A percentile compares a stretch with the other conserved stretches of the same genome.
Conservation (phyloP, 2,329 filamentous ascomycete species). For the Byssochlamys sp. region DNA sequence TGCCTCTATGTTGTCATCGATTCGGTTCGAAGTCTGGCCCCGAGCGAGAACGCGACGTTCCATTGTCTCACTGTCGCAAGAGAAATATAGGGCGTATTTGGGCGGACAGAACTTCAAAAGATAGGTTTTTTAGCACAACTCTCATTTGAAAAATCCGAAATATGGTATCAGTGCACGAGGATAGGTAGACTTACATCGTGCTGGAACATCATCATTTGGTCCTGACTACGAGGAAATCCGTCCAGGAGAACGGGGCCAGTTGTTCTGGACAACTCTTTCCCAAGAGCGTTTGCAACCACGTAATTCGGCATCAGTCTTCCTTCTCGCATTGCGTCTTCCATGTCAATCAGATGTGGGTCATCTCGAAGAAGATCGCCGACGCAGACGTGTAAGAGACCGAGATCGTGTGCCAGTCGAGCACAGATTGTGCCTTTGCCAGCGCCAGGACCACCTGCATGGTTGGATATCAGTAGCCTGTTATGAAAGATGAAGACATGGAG, state of each 20-base stretch:
- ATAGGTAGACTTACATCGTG: neutral
- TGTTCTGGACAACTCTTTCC: neutral
- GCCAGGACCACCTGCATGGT: neutral
- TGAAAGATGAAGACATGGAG: neutral
- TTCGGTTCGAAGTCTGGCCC: neutral
- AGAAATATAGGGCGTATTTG: neutral
- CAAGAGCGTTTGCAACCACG: neutral
- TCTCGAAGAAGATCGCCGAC: neutral
- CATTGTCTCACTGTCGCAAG: neutral
- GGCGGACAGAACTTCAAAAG: neutral
- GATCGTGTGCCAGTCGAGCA: neutral
- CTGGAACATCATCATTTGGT: conserved; percentile 1
- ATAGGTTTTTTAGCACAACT: neutral
- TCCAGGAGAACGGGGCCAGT: neutral
- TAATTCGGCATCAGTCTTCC: neutral
- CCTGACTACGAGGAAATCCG: neutral
- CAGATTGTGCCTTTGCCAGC: neutral
- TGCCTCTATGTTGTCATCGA: neutral
- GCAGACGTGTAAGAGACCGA: neutral
- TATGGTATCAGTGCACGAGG: neutral
- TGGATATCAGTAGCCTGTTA: neutral
- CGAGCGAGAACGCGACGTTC: neutral
- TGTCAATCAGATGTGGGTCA: neutral
- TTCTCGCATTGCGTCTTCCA: neutral
- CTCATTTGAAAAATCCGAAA: neutral